Base-by-base conservation (phyloP, 2,329 filamentous ascomycete genomes). In the Metarhizium guizhouense region DNA sequence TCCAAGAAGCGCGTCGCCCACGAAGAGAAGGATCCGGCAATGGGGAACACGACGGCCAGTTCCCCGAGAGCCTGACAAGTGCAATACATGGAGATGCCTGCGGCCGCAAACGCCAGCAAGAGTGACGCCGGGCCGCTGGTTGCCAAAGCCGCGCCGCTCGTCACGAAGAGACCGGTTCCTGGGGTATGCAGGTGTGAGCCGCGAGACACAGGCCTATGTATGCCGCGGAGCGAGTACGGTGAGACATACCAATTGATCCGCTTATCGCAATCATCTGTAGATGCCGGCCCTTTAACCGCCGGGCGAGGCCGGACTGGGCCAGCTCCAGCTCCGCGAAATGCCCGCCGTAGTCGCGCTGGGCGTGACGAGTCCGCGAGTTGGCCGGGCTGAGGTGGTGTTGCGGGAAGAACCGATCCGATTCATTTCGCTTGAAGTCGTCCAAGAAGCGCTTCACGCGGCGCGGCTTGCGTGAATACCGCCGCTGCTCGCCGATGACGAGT, bases 181-280 rank as follows among this genome's bases (percentile, higher is more conserved):
- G 36, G n/a, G 86, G 86, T 86, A 62, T 11, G 58, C 36, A 13
- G 34, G 32, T 11, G 32, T 45, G 16, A 20, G 47, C 47, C 10
- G 18, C 4, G 32, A n/a, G 32, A 48, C n/a, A 10, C 30, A 14
- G 8, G 13, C 6, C 25, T 1, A 20, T 20, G 20, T 20, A 6
- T 10, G 20, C 20, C 11, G 32, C 18, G 14, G 3, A 34, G 10
- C 2, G 34, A n/a, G n/a, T 0, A 20, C 18, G 45, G 20, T 14
- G 25, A 6, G 14, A 43, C 68, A 40, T 74, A 83, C 88, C 88
- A 64, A 96, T 95, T 13, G 88, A 93, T 48, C 91, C 91, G 64
- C 91, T 91, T 61, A 96, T 95, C 14, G 93, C 93, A 76, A 96
- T 96, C 93, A 96, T 96, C 75, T 96, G 92, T 67, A 96, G 68